These are phyloP conservation scores for Phytophthora brassicae DNA, from an alignment of 352 stramenopile genomes.

Conservation along the genomic window DNA sequence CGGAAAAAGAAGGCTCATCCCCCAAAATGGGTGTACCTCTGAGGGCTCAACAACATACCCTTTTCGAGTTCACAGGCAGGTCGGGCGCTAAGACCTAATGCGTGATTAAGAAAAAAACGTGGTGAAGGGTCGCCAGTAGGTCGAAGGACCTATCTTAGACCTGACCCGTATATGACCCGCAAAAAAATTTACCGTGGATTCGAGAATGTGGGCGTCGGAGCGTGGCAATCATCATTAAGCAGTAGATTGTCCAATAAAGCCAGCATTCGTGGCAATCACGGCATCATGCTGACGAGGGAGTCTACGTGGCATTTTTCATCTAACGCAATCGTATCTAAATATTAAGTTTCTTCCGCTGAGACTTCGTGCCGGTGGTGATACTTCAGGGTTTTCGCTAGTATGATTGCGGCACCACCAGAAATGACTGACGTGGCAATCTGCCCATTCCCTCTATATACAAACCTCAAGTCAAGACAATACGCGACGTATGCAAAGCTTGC, in stretches of 20 bases:
- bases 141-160: too few species aligned
- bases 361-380: constrained; percentile 16
- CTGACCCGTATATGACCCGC: too few species aligned
- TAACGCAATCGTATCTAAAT: constrained; percentile 1
- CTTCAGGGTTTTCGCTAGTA: constrained; percentile 13
- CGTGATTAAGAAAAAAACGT: too few species aligned
- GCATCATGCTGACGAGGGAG: neutral
- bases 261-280: constrained; percentile 1
- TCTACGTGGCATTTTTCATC: constrained; percentile 1
- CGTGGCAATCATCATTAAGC: constrained; percentile 15
- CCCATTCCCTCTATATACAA: constrained; percentile 6
- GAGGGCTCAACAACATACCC: too few species aligned
- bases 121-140: too few species aligned
- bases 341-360: neutral
- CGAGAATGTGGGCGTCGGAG: too few species aligned
- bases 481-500: constrained; percentile 7
- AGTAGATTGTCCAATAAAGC: too few species aligned
- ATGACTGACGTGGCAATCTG: constrained; percentile 25
- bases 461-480: constrained; percentile 8
- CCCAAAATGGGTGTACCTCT: too few species aligned
- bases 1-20: too few species aligned
- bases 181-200: too few species aligned
- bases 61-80: too few species aligned
- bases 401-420: constrained; percentile 28
- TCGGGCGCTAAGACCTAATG: too few species aligned